phyloP scores from a whole-genome alignment of 768 basidiomycete genomes.

The Lactarius psammicola region DNA sequence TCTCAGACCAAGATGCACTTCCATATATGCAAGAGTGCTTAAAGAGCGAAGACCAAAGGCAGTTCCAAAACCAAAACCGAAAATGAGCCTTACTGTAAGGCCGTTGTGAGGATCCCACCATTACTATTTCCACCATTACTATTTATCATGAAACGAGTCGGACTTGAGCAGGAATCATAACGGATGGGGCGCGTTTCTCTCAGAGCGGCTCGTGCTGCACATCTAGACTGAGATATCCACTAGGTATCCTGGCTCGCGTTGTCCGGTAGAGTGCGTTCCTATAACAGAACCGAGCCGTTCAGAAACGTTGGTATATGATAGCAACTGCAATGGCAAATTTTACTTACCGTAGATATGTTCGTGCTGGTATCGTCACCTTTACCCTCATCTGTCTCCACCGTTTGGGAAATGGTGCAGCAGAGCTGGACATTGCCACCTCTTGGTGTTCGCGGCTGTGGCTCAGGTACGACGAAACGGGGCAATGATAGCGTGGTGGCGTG shows the following conservation, averaged over 20 bases:
- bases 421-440: not conserved
- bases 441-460: not conserved
- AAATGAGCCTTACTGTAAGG: no score
- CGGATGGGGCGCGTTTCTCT: no score
- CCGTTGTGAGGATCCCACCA: no score
- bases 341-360: not conserved
- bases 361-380: not conserved
- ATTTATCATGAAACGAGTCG: no score
- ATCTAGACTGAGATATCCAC: no score
- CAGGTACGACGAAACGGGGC: not conserved
- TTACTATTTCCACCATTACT: no score
- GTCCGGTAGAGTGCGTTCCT: not conserved
- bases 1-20: not conserved
- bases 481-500: not conserved
- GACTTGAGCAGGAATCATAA: no score
- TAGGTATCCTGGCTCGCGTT: not conserved
- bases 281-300: no score
- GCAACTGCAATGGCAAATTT: not conserved
- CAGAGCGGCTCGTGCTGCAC: no score
- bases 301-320: not conserved
- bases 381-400: not conserved
- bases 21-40: not conserved
- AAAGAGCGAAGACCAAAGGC: no score
- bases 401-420: not conserved
- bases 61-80: no score